These are phyloP conservation scores for Chlamydomonas sp. DNA, from an alignment of 139 green algal genomes.

Conservation along the genomic window DNA sequence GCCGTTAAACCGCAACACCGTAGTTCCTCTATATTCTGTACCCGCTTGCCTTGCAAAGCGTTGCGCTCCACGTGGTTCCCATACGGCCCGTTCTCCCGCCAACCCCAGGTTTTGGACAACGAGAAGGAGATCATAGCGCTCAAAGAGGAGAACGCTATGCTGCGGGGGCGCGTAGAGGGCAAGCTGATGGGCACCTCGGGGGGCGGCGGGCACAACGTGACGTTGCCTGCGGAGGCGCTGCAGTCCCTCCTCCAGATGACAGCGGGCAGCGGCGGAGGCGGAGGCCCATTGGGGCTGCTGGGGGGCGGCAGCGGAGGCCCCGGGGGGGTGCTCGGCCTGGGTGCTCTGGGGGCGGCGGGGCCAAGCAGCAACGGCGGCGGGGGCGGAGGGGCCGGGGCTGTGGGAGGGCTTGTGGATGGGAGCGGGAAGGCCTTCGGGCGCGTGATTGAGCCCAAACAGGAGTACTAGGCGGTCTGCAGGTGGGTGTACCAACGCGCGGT, in stretches of 20 bases:
- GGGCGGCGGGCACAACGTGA: neutral
- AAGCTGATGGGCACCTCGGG: neutral
- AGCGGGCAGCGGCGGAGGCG: neutral
- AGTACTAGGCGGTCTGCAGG: too few relatives aligned
- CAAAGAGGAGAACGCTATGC: conserved; percentile 35
- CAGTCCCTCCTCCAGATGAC: conserved; percentile 28
- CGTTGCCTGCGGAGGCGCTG: conserved; percentile 8
- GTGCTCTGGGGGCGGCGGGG: too few relatives aligned
- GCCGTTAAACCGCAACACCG: too few relatives aligned
- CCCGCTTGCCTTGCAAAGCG: too few relatives aligned
- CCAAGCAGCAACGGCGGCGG: too few relatives aligned
- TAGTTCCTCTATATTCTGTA: too few relatives aligned
- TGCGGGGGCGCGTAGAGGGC: conserved; percentile 19
- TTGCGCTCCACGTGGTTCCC: neutral
- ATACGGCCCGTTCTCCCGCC: neutral
- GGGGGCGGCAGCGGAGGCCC: neutral
- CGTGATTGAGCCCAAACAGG: too few relatives aligned
- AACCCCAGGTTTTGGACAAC: neutral
- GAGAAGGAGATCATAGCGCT: conserved; percentile 24
- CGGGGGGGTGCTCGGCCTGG: neutral
- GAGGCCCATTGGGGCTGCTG: neutral
- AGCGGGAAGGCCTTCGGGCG: too few relatives aligned
- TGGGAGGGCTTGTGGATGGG: too few relatives aligned
- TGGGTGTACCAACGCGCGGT: too few relatives aligned
- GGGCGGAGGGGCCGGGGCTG: too few relatives aligned